A percentile compares a stretch with the other conserved stretches of the same genome.
Evolutionary conservation across 345 rosid genomes (phyloP).

Genomic region (Populus euphratica): DNA sequence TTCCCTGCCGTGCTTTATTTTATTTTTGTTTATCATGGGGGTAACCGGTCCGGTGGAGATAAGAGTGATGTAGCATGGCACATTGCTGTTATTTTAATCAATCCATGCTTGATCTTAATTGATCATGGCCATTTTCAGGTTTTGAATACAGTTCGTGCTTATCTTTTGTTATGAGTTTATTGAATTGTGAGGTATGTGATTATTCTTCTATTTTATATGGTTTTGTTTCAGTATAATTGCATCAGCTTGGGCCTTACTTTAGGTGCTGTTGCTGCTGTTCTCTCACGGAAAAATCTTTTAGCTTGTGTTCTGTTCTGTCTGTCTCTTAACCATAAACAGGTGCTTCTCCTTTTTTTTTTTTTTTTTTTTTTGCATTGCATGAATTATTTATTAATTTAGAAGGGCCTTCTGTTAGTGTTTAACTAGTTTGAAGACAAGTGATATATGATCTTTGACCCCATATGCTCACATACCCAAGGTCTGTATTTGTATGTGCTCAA

Average conservation of each 20-base stretch:
- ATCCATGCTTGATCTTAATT: conserved; percentile 78
- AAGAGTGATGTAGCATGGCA: conserved; percentile 68
- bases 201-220: conserved; percentile 14
- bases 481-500: neutral
- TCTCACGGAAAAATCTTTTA: conserved; percentile 55
- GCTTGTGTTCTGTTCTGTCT: conserved; percentile 66
- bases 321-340: conserved; percentile 97
- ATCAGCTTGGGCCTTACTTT: conserved; percentile 87
- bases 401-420: neutral
- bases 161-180: neutral
- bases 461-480: neutral
- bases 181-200: conserved; percentile 4
- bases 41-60: conserved; percentile 4
- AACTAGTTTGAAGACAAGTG: neutral
- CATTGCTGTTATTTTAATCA: conserved; percentile 57
- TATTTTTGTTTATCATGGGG: conserved; percentile 41
- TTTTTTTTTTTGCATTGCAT: neutral
- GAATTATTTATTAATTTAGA: neutral
- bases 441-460: neutral
- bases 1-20: conserved; percentile 78
- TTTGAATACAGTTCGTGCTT: conserved; percentile 5
- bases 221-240: conserved; percentile 70
- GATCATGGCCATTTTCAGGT: conserved; percentile 99
- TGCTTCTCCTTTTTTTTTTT: conserved; percentile 12
- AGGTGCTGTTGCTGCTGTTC: conserved; percentile 78